Evolutionary conservation across 2,329 filamentous ascomycete species (phyloP).

Genomic region (Shiraia sp.): DNA sequence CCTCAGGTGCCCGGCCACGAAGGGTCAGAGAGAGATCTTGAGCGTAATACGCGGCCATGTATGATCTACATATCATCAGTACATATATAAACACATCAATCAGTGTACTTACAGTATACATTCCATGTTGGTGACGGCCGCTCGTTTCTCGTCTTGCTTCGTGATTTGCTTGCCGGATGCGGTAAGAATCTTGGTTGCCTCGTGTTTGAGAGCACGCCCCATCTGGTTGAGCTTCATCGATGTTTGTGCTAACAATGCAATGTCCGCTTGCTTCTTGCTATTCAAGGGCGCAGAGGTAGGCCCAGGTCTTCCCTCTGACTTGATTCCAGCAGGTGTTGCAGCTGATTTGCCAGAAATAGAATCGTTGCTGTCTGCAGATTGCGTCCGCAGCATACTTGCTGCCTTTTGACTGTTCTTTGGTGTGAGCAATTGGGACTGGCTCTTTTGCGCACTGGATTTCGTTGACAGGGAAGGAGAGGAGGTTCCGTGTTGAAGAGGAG

Average conservation of each 20-base stretch:
- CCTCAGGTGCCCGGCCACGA: slow-evolving; percentile 36
- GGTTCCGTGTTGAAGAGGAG: slow-evolving; percentile 30
- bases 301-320: slow-evolving; percentile 27
- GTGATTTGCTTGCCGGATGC: slow-evolving; percentile 27
- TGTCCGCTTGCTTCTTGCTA: slow-evolving; percentile 36
- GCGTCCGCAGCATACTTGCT: slow-evolving; percentile 41
- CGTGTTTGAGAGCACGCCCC: slow-evolving; percentile 53
- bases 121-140: slow-evolving; percentile 50
- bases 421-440: slow-evolving; percentile 30
- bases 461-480: slow-evolving; percentile 34
- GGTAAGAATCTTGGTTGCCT: slow-evolving; percentile 43
- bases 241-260: slow-evolving; percentile 42
- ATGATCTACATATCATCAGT: slow-evolving; percentile 35
- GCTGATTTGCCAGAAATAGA: slow-evolving; percentile 41
- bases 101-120: slow-evolving; percentile 45
- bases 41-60: slow-evolving; percentile 44
- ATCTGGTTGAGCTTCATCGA: slow-evolving; percentile 47
- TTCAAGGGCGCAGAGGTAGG: slow-evolving; percentile 38
- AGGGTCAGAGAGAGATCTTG: slow-evolving; percentile 35
- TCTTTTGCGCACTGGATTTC: slow-evolving; percentile 38
- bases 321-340: slow-evolving; percentile 28
- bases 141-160: slow-evolving; percentile 42
- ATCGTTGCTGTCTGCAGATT: slow-evolving; percentile 40
- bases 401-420: slow-evolving; percentile 42
- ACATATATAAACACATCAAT: not conserved